phyloP scores from a whole-genome alignment of 1,284 basidiomycete genomes.

The Thecaphora frezii region DNA sequence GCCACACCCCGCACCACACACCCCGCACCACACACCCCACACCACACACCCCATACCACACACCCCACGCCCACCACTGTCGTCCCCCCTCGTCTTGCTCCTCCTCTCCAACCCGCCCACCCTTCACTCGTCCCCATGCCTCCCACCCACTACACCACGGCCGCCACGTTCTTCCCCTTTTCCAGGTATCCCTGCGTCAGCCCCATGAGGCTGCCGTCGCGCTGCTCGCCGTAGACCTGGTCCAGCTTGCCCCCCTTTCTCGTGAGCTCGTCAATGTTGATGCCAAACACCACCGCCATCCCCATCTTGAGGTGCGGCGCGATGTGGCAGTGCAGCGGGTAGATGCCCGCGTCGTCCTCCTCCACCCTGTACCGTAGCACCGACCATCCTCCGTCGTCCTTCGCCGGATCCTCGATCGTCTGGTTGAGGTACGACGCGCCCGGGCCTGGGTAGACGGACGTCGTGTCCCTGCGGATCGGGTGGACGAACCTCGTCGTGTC shows the following conservation, averaged over 20 bases:
- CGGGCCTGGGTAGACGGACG: slow-evolving; percentile 24
- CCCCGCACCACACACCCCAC: too few relatives aligned
- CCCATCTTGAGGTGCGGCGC: slow-evolving; percentile 41
- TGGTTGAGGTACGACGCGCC: slow-evolving; percentile 26
- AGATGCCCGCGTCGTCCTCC: slow-evolving; percentile 13
- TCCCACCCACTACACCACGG: too few relatives aligned
- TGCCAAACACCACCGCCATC: slow-evolving; percentile 32
- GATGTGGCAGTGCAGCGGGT: slow-evolving; percentile 38
- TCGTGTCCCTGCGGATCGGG: slow-evolving; percentile 41
- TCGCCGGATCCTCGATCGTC: slow-evolving; percentile 7
- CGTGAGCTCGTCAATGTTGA: slow-evolving; percentile 13
- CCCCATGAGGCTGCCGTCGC: too few relatives aligned
- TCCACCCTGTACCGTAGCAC: slow-evolving; percentile 37
- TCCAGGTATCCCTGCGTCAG: too few relatives aligned
- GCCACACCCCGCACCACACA: too few relatives aligned
- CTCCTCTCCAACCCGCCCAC: too few relatives aligned
- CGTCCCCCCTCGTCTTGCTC: too few relatives aligned
- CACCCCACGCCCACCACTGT: too few relatives aligned
- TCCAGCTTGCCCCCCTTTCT: neutral
- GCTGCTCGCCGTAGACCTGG: neutral
- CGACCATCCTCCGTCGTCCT: slow-evolving; percentile 31
- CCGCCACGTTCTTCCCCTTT: too few relatives aligned
- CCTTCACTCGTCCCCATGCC: too few relatives aligned
- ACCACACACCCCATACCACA: too few relatives aligned
- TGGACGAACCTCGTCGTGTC: neutral